Percentiles rank a stretch among this genome's conserved stretches.
These are phyloP conservation scores for Pseudozyma sp. DNA, from an alignment of 1,284 basidiomycete genomes.

Conservation along the genomic window DNA sequence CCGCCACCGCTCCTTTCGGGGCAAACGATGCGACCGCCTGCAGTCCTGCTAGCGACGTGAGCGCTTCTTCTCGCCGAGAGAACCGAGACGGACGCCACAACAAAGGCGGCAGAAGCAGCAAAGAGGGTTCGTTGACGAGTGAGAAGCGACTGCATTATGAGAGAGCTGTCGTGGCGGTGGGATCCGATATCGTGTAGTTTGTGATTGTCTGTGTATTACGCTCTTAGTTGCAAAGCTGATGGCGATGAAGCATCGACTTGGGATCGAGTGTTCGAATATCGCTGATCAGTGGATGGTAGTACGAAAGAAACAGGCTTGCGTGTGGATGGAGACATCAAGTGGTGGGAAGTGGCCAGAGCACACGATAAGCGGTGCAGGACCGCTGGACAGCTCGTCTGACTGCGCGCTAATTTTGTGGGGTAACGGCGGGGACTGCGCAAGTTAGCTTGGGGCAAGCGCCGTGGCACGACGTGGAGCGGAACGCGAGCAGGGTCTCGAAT, in stretches of 20 bases:
- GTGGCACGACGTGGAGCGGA: no score
- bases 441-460: conserved; percentile 6
- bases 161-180: background rate
- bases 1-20: conserved; percentile 52
- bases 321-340: no score
- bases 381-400: background rate
- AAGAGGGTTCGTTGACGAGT: conserved; percentile 36
- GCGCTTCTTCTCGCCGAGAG: conserved; percentile 41
- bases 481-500: no score
- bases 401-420: no score
- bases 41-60: conserved; percentile 33
- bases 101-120: conserved; percentile 37
- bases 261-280: background rate
- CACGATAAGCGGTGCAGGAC: background rate
- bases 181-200: no score
- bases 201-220: background rate
- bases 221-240: background rate
- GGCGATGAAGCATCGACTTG: background rate
- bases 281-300: no score
- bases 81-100: conserved; percentile 40
- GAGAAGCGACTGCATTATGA: conserved; percentile 30
- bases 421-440: background rate
- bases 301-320: no score
- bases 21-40: conserved; percentile 36
- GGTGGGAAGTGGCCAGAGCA: background rate